Percentiles rank a stretch among this genome's conserved stretches.
Conservation (phyloP, 2,329 filamentous ascomycete genomes). For the Raffaelea arxii region DNA sequence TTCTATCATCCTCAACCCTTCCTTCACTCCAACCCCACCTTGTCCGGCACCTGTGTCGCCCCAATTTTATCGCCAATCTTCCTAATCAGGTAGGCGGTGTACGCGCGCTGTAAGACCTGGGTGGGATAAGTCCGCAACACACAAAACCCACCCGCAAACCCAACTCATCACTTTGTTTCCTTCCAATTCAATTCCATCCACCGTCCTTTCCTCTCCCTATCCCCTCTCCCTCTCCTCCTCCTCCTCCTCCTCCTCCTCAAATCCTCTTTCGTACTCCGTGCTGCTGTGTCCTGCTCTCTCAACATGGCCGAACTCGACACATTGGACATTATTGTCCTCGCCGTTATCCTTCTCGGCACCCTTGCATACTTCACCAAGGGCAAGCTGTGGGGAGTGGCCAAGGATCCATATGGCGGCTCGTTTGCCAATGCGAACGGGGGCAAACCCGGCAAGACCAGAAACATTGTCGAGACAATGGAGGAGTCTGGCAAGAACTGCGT, state of each 20-base stretch:
- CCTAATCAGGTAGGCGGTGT: too few relatives aligned
- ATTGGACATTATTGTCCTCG: constrained; percentile 86
- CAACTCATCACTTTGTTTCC: neutral
- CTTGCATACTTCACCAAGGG: constrained; percentile 97
- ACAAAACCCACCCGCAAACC: neutral
- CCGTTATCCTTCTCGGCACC: constrained; percentile 73
- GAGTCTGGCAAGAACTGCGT: constrained; percentile 95
- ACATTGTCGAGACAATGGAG: constrained; percentile 93
- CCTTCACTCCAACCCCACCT: too few relatives aligned
- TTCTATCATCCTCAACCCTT: too few relatives aligned
- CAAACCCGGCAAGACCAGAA: constrained; percentile 77
- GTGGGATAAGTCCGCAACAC: too few relatives aligned
- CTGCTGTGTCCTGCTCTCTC: neutral
- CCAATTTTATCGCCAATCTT: too few relatives aligned
- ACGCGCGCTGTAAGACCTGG: too few relatives aligned
- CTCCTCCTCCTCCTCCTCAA: neutral
- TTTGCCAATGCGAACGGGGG: constrained; percentile 58
- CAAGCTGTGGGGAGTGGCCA: constrained; percentile 79
- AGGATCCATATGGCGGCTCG: constrained; percentile 77
- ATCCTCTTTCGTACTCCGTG: neutral
- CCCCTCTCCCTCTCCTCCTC: neutral
- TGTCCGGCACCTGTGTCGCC: too few relatives aligned
- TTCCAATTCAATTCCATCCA: neutral
- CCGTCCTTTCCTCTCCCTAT: neutral
- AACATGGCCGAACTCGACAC: constrained; percentile 94